phyloP scores from a whole-genome alignment of 176 grass and related monocot species.

The Dactylis glomerata region DNA sequence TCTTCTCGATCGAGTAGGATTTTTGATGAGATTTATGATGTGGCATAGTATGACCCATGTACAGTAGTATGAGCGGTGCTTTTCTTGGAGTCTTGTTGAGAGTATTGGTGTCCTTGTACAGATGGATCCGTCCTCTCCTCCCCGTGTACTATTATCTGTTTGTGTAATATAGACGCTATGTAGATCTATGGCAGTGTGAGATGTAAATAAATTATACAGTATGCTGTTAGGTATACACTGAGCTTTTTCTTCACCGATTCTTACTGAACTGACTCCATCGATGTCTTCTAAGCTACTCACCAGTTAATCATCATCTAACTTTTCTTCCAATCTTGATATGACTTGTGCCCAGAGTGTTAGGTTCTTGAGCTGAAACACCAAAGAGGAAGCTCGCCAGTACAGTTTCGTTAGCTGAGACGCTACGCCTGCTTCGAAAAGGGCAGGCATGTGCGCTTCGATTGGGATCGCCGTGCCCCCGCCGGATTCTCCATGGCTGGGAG shows the following conservation, averaged over 20 bases:
- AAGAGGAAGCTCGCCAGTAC: neutral
- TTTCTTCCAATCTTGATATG: neutral
- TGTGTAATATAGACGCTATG: constrained; percentile 29
- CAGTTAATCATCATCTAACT: neutral
- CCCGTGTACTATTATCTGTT: neutral
- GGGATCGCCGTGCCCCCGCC: neutral
- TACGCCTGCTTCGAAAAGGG: neutral
- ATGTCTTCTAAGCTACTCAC: neutral
- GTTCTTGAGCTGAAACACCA: neutral
- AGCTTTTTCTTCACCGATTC: neutral
- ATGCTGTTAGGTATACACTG: neutral
- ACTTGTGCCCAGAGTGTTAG: neutral
- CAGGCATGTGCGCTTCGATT: neutral
- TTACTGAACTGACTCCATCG: neutral
- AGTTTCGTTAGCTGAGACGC: neutral
- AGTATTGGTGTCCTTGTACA: constrained; percentile 34
- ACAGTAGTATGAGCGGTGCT: constrained; percentile 12
- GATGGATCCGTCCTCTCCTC: neutral
- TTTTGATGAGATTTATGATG: constrained; percentile 21
- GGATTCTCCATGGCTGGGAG: neutral
- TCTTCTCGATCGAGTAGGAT: constrained; percentile 21
- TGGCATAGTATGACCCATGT: neutral
- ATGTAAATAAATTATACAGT: constrained; percentile 16
- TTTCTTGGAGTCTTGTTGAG: constrained; percentile 14
- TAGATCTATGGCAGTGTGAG: constrained; percentile 6